Conservation (phyloP, 2,329 filamentous ascomycete species). For the Exophiala alcalophila region DNA sequence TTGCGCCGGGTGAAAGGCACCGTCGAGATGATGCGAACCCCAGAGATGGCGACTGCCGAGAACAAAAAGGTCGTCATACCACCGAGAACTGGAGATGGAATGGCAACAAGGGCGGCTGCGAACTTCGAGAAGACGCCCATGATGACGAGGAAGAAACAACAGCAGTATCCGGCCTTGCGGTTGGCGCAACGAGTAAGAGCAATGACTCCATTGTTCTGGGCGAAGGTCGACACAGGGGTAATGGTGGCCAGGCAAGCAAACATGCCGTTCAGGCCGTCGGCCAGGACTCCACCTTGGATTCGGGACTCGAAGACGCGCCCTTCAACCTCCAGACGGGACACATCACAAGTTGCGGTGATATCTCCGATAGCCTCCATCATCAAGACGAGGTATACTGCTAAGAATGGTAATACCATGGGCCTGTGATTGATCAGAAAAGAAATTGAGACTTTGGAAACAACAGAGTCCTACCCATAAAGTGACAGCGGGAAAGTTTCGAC, state of each 20-base stretch:
- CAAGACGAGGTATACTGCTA: constrained; percentile 58
- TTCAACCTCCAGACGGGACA: constrained; percentile 62
- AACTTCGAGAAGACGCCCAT: constrained; percentile 72
- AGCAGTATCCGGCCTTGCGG: constrained; percentile 64
- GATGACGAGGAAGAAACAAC: constrained; percentile 61
- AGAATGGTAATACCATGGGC: constrained; percentile 61
- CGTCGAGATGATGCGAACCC: constrained; percentile 62
- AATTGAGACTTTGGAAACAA: constrained; percentile 60
- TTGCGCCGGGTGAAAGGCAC: constrained; percentile 63
- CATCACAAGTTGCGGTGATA: constrained; percentile 66
- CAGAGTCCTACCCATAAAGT: constrained; percentile 62
- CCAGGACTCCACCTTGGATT: constrained; percentile 66
- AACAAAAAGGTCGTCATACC: constrained; percentile 64
- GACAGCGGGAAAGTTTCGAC: constrained; percentile 64
- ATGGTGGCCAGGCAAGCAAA: constrained; percentile 63
- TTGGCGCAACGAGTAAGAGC: constrained; percentile 66
- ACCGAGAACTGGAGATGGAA: constrained; percentile 52
- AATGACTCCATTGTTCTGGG: constrained; percentile 68
- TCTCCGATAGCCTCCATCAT: constrained; percentile 67
- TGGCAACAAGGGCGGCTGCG: constrained; percentile 64
- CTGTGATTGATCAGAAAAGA: constrained; percentile 64
- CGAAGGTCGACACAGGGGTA: constrained; percentile 65
- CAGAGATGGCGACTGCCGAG: constrained; percentile 62
- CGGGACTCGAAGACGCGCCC: constrained; percentile 63
- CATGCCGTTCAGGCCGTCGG: constrained; percentile 64